Evolutionary conservation across 495 filamentous ascomycete genomes (phyloP).

Genomic region (Penicillium flavigenum): DNA sequence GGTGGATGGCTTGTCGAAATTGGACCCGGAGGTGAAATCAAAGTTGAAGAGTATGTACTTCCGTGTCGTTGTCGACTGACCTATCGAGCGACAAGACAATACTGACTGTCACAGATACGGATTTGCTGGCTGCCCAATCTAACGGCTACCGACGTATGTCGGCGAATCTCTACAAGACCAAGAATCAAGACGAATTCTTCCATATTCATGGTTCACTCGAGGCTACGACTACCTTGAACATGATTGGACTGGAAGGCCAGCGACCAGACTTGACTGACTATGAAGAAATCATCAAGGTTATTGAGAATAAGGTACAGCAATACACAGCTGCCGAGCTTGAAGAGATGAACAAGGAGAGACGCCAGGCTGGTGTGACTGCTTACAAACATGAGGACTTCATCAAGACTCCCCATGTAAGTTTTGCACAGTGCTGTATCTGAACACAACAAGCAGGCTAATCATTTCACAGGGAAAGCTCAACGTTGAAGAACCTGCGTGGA

Average conservation of each 20-base stretch:
- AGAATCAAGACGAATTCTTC: constrained; percentile 62
- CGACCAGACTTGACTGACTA: constrained; percentile 65
- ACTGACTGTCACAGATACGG: constrained; percentile 57
- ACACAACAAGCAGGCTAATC: constrained; percentile 17
- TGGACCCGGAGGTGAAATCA: constrained; percentile 57
- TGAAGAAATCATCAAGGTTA: constrained; percentile 62
- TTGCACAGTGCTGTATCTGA: constrained; percentile 17
- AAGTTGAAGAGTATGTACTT: constrained; percentile 58
- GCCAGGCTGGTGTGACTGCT: constrained; percentile 66
- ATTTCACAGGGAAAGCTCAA: constrained; percentile 46
- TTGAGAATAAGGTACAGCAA: constrained; percentile 62
- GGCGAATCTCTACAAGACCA: constrained; percentile 73
- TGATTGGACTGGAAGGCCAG: constrained; percentile 67
- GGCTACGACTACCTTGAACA: constrained; percentile 63
- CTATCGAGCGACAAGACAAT: constrained; percentile 1
- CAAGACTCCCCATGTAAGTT: constrained; percentile 57
- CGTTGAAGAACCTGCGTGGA: constrained; percentile 53
- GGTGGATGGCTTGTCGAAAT: constrained; percentile 66
- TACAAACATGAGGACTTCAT: constrained; percentile 66
- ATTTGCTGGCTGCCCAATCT: constrained; percentile 67
- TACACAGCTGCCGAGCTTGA: constrained; percentile 66
- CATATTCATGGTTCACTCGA: constrained; percentile 79
- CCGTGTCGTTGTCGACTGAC: background rate
- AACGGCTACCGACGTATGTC: constrained; percentile 71
- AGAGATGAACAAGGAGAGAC: constrained; percentile 56